Conservation (phyloP, 164 flowering plant genomes). For the Pachysandra terminalis region DNA sequence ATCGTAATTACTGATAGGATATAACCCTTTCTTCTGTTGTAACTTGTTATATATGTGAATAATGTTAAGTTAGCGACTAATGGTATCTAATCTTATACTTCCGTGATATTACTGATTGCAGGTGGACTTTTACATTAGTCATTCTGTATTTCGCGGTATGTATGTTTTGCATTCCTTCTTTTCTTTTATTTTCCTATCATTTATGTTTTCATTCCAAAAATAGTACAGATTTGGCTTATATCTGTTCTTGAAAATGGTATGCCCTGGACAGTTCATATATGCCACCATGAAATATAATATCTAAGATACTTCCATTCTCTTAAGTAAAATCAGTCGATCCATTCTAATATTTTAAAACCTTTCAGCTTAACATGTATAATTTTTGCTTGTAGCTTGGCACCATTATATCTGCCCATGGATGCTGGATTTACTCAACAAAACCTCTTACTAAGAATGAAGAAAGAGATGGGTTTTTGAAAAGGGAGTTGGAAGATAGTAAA, state of each 20-base stretch:
- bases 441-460: constrained; percentile 17
- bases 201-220: neutral
- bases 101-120: constrained; percentile 25
- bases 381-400: constrained; percentile 37
- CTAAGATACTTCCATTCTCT: neutral
- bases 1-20: no score
- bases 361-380: neutral
- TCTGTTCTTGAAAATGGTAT: neutral
- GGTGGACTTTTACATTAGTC: constrained; percentile 46
- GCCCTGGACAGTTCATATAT: neutral
- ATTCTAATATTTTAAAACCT: neutral
- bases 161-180: constrained; percentile 5
- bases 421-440: constrained; percentile 27
- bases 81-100: constrained; percentile 2
- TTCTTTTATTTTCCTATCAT: neutral
- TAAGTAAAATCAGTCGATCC: neutral
- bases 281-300: neutral
- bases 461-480: constrained; percentile 17
- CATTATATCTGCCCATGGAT: constrained; percentile 53
- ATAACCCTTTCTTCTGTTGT: neutral
- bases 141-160: constrained; percentile 55
- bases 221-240: neutral
- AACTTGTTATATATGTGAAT: neutral
- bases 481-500: constrained; percentile 21
- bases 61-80: neutral